Base-by-base conservation (phyloP, 1,284 basidiomycete species). In the Takashimella tepidaria region DNA sequence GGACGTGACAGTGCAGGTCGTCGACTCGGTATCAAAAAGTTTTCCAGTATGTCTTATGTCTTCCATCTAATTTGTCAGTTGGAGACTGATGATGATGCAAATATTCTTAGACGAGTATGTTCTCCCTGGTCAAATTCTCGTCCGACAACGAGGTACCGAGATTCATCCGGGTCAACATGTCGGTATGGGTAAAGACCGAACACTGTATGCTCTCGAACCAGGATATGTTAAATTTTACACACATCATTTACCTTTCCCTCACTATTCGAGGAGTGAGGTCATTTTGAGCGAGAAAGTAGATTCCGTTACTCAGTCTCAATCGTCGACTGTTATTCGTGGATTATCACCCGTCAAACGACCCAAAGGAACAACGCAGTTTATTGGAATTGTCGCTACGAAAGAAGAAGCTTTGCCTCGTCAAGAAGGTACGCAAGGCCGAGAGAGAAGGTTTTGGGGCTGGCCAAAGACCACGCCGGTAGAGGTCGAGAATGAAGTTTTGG, bases 121-220 rank as follows among this genome's bases (percentile, higher is more conserved):
- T 19, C 82, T 89, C 25, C 88, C 92, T 8, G 92, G 93, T 46
- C 89, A 93, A 77, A 95, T 97, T 64, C 88, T 97, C 67, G 84
- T 96, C 40, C 83, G 92, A 47, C 92, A 97, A 75, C 82, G 93
- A 59, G 93, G 93, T 10, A 85, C 86, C 1, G 79, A 85, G 51
- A 92, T 93, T 76, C 89, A 92, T 69, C 85, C 93, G 2, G 92
- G 92, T 1, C 89, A 92, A 75, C 85, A 96, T 76, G 91, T 96
- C 54, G 84, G 84, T 59, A 86, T 89, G 69, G 93, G 92, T 24
- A 84, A 86, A 56, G 92, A 97, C 75, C 89, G 93, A 74, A 97
- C 93, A 0, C 80, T 97, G 53, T 95, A 86, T 69, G 92, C 92
- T 19, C 80, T 83, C 12, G 84, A 85, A 19, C 92, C 92, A 0